A percentile compares a stretch with the other conserved stretches of the same genome.
phyloP scores from a whole-genome alignment of 371 early-diverging fungal species.

The Globomyces sp. region DNA sequence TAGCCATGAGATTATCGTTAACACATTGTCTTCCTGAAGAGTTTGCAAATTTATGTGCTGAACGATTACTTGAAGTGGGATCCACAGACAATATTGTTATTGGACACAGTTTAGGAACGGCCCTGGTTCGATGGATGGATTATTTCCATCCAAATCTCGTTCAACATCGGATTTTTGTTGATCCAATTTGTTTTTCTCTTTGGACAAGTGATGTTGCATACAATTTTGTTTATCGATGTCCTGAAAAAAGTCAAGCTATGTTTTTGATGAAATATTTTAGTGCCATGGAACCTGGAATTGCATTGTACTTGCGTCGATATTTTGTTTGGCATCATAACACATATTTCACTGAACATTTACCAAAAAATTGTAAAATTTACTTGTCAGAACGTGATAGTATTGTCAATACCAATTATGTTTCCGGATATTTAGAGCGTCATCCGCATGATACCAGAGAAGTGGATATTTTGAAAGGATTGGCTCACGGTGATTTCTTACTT shows the following conservation, averaged over 20 bases:
- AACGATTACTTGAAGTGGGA: constrained; percentile 1
- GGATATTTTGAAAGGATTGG: background rate
- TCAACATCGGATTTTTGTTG: constrained; percentile 6
- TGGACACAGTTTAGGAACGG: constrained; percentile 15
- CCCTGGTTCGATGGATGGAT: constrained; percentile 11
- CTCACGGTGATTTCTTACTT: constrained; percentile 8
- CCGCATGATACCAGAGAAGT: background rate
- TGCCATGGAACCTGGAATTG: constrained; percentile 16
- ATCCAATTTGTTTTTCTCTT: constrained; percentile 14
- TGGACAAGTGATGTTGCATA: constrained; percentile 14
- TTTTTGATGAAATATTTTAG: constrained; percentile 2
- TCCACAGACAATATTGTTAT: background rate
- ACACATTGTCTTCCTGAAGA: constrained; percentile 8
- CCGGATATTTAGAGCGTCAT: constrained; percentile 2
- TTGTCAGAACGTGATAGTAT: constrained; percentile 13
- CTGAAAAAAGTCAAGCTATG: background rate
- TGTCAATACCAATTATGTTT: constrained; percentile 5
- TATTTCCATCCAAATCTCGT: constrained; percentile 3
- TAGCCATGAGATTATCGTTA: constrained; percentile 4
- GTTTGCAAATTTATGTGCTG: background rate
- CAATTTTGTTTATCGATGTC: constrained; percentile 11
- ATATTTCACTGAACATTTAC: constrained; percentile 6
- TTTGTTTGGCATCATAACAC: constrained; percentile 18
- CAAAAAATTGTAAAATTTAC: constrained; percentile 4
- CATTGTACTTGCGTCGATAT: constrained; percentile 5